phyloP scores from a whole-genome alignment of 176 grass and related monocot species.

The Bothriochloa decipiens region DNA sequence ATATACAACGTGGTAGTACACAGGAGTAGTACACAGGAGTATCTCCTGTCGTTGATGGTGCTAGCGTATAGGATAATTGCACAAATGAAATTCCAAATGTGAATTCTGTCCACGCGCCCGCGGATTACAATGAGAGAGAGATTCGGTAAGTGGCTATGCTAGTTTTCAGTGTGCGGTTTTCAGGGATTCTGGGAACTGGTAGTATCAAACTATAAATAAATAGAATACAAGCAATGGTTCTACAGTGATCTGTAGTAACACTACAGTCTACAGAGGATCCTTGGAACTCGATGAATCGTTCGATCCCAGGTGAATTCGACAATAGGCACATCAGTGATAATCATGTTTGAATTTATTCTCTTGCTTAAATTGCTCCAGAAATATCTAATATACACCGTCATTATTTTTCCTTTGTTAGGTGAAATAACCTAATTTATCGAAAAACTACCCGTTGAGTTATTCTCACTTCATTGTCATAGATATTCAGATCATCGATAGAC shows the following conservation, averaged over 20 bases:
- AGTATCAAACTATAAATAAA: slow-evolving; percentile 18
- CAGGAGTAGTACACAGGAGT: too few relatives aligned
- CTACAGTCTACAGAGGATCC: neutral
- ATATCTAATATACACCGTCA: neutral
- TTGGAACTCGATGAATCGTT: slow-evolving; percentile 15
- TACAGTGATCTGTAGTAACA: neutral
- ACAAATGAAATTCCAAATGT: slow-evolving; percentile 17
- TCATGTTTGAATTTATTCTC: neutral
- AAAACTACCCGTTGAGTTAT: neutral
- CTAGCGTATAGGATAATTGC: neutral
- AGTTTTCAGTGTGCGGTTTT: slow-evolving; percentile 43
- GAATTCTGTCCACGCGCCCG: slow-evolving; percentile 23
- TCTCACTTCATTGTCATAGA: too few relatives aligned
- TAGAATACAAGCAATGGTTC: neutral
- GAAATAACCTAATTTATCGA: neutral
- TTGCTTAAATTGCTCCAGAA: neutral
- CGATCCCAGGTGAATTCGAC: neutral
- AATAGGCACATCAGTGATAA: neutral
- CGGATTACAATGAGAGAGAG: slow-evolving; percentile 38
- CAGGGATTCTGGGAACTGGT: slow-evolving; percentile 29
- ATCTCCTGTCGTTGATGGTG: neutral
- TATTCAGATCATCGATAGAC: too few relatives aligned
- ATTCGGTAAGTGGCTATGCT: slow-evolving; percentile 23
- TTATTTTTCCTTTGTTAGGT: neutral
- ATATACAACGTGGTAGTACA: neutral